Conservation (phyloP, 2,329 filamentous ascomycete genomes). For the Phialophora macrospora region DNA sequence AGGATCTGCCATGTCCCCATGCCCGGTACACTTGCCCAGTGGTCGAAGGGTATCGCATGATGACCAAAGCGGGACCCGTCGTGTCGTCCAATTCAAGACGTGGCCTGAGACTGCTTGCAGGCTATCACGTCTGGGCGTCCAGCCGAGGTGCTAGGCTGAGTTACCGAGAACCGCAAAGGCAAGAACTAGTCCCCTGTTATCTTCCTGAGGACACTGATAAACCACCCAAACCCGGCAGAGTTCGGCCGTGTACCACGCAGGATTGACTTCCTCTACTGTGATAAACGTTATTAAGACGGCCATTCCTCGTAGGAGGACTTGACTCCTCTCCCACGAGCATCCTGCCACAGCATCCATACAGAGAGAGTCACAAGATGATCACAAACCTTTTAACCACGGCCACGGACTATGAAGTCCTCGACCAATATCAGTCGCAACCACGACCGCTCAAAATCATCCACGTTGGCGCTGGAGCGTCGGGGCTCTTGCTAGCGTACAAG, state of each 20-base stretch:
- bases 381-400: background rate
- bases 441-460: conserved; percentile 35
- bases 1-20: background rate
- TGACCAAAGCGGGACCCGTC: background rate
- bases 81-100: background rate
- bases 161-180: background rate
- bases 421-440: conserved; percentile 20
- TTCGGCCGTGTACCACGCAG: background rate
- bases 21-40: background rate
- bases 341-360: background rate
- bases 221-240: background rate
- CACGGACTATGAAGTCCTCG: conserved; percentile 15
- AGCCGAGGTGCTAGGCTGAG: background rate
- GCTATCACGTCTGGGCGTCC: background rate
- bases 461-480: conserved; percentile 33
- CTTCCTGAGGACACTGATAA: background rate
- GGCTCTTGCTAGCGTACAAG: conserved; percentile 32
- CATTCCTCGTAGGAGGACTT: background rate
- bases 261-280: background rate
- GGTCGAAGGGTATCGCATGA: background rate
- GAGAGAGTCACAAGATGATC: conserved; percentile 14
- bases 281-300: background rate
- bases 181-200: background rate
- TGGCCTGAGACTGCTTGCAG: background rate
- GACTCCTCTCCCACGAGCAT: background rate